phyloP scores from a whole-genome alignment of 148 eudicot species.

The Selenicereus undatus region DNA sequence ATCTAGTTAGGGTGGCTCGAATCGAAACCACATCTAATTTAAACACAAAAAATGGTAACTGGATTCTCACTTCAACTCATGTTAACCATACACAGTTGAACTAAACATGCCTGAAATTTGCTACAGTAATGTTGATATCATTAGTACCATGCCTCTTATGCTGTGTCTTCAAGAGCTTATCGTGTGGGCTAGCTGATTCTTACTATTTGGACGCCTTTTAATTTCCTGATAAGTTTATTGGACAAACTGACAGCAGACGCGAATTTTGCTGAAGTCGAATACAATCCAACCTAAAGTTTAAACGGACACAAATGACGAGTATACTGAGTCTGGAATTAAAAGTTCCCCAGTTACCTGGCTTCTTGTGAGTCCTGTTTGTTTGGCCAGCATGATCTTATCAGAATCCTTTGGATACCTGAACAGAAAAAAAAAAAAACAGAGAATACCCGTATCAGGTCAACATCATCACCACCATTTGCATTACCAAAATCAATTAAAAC shows the following conservation, averaged over 20 bases:
- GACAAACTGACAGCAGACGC: background rate
- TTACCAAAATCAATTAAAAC: too few species aligned
- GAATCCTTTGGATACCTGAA: constrained; percentile 76
- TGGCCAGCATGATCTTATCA: constrained; percentile 65
- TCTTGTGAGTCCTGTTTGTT: constrained; percentile 71
- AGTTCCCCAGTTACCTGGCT: constrained; percentile 50
- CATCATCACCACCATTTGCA: too few species aligned
- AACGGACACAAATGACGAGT: background rate
- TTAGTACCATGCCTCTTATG: background rate
- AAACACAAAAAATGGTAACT: background rate
- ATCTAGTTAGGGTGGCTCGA: too few species aligned
- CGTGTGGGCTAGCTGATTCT: background rate
- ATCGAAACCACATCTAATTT: background rate
- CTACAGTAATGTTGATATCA: background rate
- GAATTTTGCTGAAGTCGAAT: background rate
- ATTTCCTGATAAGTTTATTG: background rate
- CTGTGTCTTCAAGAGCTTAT: background rate
- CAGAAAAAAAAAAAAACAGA: constrained; percentile 10
- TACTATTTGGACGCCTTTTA: background rate
- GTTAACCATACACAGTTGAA: too few species aligned
- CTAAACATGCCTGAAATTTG: too few species aligned
- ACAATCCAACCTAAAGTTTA: background rate
- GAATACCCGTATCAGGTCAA: background rate
- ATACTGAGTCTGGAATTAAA: too few species aligned
- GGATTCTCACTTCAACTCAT: too few species aligned